Evolutionary conservation across 2,329 filamentous ascomycete species (phyloP).

Genomic region (Aspergillus glaucus): DNA sequence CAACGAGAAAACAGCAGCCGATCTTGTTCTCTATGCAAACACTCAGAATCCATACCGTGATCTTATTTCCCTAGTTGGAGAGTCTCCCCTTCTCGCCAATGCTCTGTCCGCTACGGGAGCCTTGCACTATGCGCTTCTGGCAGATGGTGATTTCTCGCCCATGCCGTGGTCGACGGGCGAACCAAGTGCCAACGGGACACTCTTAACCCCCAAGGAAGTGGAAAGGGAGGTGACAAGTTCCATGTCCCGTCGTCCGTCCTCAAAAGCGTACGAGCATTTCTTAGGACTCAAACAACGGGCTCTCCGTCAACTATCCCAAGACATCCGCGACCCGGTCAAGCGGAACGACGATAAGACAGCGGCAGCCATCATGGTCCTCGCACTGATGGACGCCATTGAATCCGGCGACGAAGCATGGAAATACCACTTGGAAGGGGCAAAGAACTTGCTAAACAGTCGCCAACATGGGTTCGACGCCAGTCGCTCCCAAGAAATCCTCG

Average conservation of each 20-base stretch:
- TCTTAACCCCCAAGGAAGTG: conserved; percentile 19
- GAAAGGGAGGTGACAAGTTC: conserved; percentile 24
- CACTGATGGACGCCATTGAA: conserved; percentile 46
- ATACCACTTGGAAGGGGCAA: conserved; percentile 47
- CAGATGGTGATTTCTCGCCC: conserved; percentile 27
- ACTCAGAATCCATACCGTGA: conserved; percentile 45
- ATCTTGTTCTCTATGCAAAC: conserved; percentile 44
- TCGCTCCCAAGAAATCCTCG: conserved; percentile 18
- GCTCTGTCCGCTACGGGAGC: conserved; percentile 45
- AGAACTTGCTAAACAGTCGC: conserved; percentile 39
- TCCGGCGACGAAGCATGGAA: conserved; percentile 48
- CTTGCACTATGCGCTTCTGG: conserved; percentile 41
- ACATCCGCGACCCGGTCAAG: conserved; percentile 22
- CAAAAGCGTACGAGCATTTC: conserved; percentile 34
- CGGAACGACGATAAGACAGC: conserved; percentile 39
- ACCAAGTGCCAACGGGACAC: conserved; percentile 8
- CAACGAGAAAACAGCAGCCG: conserved; percentile 35
- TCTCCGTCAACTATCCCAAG: conserved; percentile 35
- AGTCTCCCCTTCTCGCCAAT: conserved; percentile 41
- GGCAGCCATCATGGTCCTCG: conserved; percentile 44
- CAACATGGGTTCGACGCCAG: conserved; percentile 15
- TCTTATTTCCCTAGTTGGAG: conserved; percentile 40
- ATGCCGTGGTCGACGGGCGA: conserved; percentile 27
- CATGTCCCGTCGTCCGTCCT: conserved; percentile 26
- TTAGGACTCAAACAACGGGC: conserved; percentile 46